These are phyloP conservation scores for Calonectria henricotiae DNA, from an alignment of 2,329 filamentous ascomycete genomes.

Conservation along the genomic window DNA sequence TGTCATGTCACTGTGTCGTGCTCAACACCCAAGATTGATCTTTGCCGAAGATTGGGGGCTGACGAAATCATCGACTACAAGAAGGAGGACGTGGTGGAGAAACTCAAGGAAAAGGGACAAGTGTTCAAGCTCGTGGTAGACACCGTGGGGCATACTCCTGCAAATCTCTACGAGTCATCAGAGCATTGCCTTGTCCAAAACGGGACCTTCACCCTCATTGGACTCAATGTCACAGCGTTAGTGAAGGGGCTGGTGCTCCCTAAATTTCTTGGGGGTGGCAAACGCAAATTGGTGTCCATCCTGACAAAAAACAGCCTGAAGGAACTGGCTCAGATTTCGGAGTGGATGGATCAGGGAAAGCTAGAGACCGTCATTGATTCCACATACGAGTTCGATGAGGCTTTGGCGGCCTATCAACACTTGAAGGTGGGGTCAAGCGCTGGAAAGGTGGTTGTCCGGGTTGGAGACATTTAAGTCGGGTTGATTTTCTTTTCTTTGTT, in stretches of 20 bases:
- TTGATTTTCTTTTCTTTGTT: not conserved
- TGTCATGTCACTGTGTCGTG: constrained; percentile 75
- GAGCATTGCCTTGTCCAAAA: constrained; percentile 67
- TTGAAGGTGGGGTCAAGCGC: constrained; percentile 71
- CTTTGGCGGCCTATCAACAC: constrained; percentile 70
- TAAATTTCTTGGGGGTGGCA: constrained; percentile 59
- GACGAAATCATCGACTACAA: constrained; percentile 78
- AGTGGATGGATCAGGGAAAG: constrained; percentile 73
- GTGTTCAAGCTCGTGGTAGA: constrained; percentile 72
- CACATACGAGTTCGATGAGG: constrained; percentile 71
- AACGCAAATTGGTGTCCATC: constrained; percentile 62
- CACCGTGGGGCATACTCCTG: constrained; percentile 68
- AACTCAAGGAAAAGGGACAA: constrained; percentile 64
- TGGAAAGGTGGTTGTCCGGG: constrained; percentile 72
- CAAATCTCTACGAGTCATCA: constrained; percentile 68
- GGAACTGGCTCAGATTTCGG: constrained; percentile 67
- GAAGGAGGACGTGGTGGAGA: constrained; percentile 64
- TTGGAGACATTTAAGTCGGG: constrained; percentile 16
- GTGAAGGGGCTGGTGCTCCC: constrained; percentile 52
- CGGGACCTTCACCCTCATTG: constrained; percentile 69
- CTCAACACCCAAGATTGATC: constrained; percentile 71
- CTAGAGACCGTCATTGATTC: constrained; percentile 71
- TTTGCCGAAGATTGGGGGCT: constrained; percentile 74
- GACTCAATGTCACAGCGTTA: constrained; percentile 52
- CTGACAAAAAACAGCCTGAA: constrained; percentile 60